Conservation (phyloP, 345 rosid genomes). For the Euphorbia lathyris region DNA sequence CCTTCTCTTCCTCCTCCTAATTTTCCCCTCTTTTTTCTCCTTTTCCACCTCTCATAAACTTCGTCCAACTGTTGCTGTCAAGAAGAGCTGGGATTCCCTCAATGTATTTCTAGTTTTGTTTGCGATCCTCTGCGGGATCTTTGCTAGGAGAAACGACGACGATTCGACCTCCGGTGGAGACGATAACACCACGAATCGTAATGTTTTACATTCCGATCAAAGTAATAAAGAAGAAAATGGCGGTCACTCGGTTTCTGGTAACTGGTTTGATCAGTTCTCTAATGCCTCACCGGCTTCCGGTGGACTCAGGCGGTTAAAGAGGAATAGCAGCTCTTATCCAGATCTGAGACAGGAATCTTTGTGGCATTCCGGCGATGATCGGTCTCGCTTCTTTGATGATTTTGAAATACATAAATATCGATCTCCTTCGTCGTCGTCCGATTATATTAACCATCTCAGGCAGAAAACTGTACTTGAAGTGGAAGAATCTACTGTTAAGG, state of each 20-base stretch:
- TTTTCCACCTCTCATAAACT: conserved; percentile 36
- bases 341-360: conserved; percentile 55
- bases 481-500: conserved; percentile 50
- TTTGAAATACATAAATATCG: conserved; percentile 46
- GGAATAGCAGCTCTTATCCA: conserved; percentile 74
- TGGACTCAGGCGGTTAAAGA: conserved; percentile 41
- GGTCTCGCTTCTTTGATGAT: conserved; percentile 67
- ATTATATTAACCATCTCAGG: conserved; percentile 16
- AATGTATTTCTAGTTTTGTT: conserved; percentile 56
- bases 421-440: conserved; percentile 13
- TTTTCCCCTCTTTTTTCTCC: conserved; percentile 46
- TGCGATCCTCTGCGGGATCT: conserved; percentile 70
- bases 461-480: conserved; percentile 34
- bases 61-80: conserved; percentile 35
- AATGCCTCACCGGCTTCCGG: conserved; percentile 31
- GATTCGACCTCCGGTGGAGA: conserved; percentile 22
- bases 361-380: conserved; percentile 42
- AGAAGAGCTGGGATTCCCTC: conserved; percentile 67
- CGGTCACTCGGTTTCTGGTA: conserved; percentile 10
- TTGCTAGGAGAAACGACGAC: conserved; percentile 55
- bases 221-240: background rate
- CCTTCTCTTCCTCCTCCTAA: conserved; percentile 37
- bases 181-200: background rate
- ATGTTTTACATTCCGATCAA: background rate
- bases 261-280: conserved; percentile 48